phyloP scores from a whole-genome alignment of 805 yeast species.

The Wickerhamiella allomyrinae region DNA sequence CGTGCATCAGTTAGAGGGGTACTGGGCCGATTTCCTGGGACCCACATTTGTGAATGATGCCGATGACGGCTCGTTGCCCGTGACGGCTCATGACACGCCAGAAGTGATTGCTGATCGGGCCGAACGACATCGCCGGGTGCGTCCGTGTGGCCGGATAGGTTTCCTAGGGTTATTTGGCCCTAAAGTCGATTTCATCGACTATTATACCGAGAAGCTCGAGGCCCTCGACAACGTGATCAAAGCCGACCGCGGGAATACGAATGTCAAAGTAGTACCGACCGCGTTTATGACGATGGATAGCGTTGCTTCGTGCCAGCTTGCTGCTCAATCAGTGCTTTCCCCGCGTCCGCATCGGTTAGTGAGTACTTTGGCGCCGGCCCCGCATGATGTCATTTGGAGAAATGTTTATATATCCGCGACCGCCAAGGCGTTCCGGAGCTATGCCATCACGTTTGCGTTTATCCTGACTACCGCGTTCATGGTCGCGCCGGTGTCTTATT shows the following conservation, averaged over 20 bases:
- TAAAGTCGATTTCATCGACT: conserved; percentile 67
- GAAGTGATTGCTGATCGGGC: neutral
- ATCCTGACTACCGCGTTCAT: conserved; percentile 57
- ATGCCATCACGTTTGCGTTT: conserved; percentile 50
- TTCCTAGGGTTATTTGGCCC: conserved; percentile 50
- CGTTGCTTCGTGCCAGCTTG: conserved; percentile 91
- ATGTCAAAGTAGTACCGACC: conserved; percentile 71
- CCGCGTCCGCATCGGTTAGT: conserved; percentile 76
- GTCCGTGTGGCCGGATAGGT: conserved; percentile 56
- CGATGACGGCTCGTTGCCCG: neutral
- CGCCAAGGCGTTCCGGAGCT: conserved; percentile 52
- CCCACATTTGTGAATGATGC: conserved; percentile 18
- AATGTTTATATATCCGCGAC: conserved; percentile 67
- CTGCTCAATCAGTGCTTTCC: conserved; percentile 88
- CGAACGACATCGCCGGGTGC: conserved; percentile 21
- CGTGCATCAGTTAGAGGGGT: conserved; percentile 45
- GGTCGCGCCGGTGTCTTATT: conserved; percentile 68
- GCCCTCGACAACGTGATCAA: conserved; percentile 56
- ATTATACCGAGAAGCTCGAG: conserved; percentile 53
- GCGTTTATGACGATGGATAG: conserved; percentile 93
- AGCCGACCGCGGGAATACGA: conserved; percentile 42
- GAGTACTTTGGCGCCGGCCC: conserved; percentile 84
- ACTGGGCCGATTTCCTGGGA: conserved; percentile 59
- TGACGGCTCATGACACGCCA: conserved; percentile 3
- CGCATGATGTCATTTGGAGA: conserved; percentile 89